Evolutionary conservation across 2,329 filamentous ascomycete genomes (phyloP).

Genomic region (Alternaria sp.): DNA sequence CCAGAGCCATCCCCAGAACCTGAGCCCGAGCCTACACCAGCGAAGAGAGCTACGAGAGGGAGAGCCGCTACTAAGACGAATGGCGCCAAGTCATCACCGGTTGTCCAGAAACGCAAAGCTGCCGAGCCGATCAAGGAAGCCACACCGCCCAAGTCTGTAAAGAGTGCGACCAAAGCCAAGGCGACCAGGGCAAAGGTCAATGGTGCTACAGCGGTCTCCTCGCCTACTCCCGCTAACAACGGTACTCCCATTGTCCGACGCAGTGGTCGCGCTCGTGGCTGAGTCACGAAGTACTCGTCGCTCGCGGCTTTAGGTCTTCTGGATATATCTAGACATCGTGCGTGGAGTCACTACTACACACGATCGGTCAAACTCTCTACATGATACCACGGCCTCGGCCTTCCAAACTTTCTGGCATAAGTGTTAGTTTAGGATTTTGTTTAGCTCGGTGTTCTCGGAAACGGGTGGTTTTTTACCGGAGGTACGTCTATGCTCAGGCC

Average conservation of each 20-base stretch:
- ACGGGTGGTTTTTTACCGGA: neutral
- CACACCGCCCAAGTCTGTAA: constrained; percentile 29
- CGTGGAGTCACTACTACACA: neutral
- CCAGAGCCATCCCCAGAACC: constrained; percentile 29
- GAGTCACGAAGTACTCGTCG: neutral
- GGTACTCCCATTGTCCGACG: constrained; percentile 27
- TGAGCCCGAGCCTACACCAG: constrained; percentile 25
- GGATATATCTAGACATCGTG: neutral
- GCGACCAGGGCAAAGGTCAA: constrained; percentile 22
- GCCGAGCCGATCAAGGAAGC: constrained; percentile 21
- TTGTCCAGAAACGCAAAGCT: constrained; percentile 28
- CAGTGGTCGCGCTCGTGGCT: constrained; percentile 30
- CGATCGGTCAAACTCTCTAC: neutral
- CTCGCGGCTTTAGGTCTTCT: neutral
- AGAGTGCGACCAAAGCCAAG: constrained; percentile 27
- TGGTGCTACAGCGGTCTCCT: constrained; percentile 14
- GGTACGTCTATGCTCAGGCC: neutral
- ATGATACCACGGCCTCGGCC: constrained; percentile 5
- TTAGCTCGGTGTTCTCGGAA: constrained; percentile 7
- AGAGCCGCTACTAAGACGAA: constrained; percentile 29
- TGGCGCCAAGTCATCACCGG: constrained; percentile 25
- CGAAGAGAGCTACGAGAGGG: constrained; percentile 27
- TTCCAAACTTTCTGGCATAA: constrained; percentile 1
- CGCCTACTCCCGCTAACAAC: constrained; percentile 28
- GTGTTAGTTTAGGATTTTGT: constrained; percentile 3